Conservation (phyloP, 306 rosid species). For the Castanea sativa region DNA sequence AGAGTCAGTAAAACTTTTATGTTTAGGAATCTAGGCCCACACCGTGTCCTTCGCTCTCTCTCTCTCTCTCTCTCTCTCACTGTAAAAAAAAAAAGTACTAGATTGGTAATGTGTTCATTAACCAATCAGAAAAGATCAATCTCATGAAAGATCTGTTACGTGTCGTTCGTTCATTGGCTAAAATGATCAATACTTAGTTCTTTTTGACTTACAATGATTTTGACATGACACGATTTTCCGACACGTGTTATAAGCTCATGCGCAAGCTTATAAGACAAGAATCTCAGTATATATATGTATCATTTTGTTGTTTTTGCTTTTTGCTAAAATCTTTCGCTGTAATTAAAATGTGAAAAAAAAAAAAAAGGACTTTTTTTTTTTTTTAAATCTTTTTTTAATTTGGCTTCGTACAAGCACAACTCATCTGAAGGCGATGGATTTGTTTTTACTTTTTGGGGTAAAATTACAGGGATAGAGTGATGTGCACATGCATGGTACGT, state of each 20-base stretch:
- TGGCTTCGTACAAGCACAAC: neutral
- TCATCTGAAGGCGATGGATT: neutral
- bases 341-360: too few relatives aligned
- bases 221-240: neutral
- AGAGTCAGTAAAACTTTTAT: slow-evolving; percentile 4
- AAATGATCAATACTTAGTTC: neutral
- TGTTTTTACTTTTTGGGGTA: neutral
- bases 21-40: slow-evolving; percentile 17
- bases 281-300: too few relatives aligned
- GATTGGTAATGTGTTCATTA: neutral
- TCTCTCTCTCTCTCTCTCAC: neutral
- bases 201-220: neutral
- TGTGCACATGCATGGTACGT: slow-evolving; percentile 4
- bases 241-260: neutral
- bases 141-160: neutral
- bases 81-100: neutral
- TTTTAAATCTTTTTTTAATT: neutral
- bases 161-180: neutral
- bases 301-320: neutral
- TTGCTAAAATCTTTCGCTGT: too few relatives aligned
- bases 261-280: too few relatives aligned
- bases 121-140: neutral
- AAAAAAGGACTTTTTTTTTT: too few relatives aligned
- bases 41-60: neutral
- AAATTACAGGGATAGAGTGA: too few relatives aligned